Percentiles rank a stretch among this genome's conserved stretches.
These are phyloP conservation scores for Vicia sativa DNA, from an alignment of 306 rosid species.

Conservation along the genomic window DNA sequence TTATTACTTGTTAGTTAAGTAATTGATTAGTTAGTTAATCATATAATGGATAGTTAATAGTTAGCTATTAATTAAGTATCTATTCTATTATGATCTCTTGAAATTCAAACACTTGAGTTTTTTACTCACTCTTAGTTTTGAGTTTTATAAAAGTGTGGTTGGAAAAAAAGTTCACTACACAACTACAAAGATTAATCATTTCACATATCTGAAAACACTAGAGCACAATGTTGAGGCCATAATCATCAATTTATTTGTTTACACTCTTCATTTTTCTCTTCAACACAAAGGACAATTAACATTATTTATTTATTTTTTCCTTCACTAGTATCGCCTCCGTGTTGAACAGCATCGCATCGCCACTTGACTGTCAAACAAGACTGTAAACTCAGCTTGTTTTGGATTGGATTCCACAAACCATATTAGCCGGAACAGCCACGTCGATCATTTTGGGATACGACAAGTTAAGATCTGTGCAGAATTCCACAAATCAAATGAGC, in stretches of 20 bases:
- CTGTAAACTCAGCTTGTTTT: constrained; percentile 32
- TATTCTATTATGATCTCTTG: no score
- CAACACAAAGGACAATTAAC: constrained; percentile 17
- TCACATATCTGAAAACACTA: no score
- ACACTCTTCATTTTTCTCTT: constrained; percentile 29
- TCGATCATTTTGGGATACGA: constrained; percentile 94
- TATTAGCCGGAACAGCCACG: constrained; percentile 82
- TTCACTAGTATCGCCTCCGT: constrained; percentile 5
- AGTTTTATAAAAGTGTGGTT: no score
- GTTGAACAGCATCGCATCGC: constrained; percentile 10
- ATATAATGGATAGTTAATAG: no score
- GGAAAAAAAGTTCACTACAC: no score
- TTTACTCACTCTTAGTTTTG: no score
- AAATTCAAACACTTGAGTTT: no score
- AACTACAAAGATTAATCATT: no score
- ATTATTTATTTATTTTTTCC: neutral
- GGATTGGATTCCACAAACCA: constrained; percentile 88
- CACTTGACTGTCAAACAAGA: constrained; percentile 6
- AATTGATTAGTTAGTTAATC: no score
- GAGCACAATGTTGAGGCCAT: neutral
- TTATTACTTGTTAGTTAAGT: no score
- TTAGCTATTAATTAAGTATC: no score
- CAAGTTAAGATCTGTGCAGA: constrained; percentile 77
- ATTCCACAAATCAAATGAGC: constrained; percentile 11
- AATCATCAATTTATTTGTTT: constrained; percentile 34